Evolutionary conservation across 2,329 filamentous ascomycete species (phyloP), one percentile per base, ranked within the genome.

Genomic region (Neofusicoccum laricinum): DNA sequence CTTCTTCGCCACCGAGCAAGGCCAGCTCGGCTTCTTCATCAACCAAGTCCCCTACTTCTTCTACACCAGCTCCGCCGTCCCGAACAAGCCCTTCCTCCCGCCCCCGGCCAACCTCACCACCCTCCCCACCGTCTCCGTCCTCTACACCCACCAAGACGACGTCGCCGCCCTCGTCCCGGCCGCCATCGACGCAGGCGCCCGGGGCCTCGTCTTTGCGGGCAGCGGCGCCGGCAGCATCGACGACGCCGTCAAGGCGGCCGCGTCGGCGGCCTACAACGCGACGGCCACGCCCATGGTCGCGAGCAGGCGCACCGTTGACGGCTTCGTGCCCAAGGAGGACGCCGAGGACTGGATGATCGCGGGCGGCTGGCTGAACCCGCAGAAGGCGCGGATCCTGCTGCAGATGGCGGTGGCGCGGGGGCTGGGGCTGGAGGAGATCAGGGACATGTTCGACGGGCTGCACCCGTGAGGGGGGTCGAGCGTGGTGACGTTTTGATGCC

Each of bases 41-140:
- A 82, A 86, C 68, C 79, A 86, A 64, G 78, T 82, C 41, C 85
- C 86, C 0, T 81, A 84, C 69, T 89, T 88, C 78, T 89, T 84
- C 78, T 88, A 81, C 69, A 78, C 80, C 10, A 78, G 86, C 0
- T 77, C 80, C 2, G 75, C 78, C 49, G 66, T 84, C 80, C 68
- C 75, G 77, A 69, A 74, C 82, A 57, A 64, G 61, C 61, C 61
- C 4, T n/a, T 40, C 40, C 57, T 64, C 50, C 46, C 58, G 53
- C 69, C 69, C 36, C 67, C 70, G 2, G 65, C 76, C 7, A 75
- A 73, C 0, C 69, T 67, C 2, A 38, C 49, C 10, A 75, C 73
- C 0, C 77, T 88, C 30, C 84, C 85, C 0, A 76, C 82, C 64
- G 84, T 88, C 32, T 84, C 86, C 66, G 82, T 87, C 36, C 70